Conservation (phyloP, 805 yeast genomes). For the Priceomyces melissophilus region DNA sequence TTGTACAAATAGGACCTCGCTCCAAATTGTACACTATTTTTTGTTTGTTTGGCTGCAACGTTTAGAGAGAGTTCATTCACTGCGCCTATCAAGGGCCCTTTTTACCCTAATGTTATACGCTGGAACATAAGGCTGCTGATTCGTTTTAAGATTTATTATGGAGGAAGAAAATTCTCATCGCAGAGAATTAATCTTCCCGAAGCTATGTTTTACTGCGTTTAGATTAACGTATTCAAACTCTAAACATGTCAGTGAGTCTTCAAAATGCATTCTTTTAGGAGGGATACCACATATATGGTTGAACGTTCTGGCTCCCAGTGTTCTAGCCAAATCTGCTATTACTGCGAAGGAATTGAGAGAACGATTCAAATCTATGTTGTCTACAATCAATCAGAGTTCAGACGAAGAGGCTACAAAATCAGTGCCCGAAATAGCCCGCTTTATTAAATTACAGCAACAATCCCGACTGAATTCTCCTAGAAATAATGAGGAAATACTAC, state of each 20-base stretch:
- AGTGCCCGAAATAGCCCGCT: too few relatives aligned
- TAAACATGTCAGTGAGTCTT: slow-evolving; percentile 42
- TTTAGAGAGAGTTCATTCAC: too few relatives aligned
- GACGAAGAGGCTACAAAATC: slow-evolving; percentile 2
- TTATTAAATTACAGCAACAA: too few relatives aligned
- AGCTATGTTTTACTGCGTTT: slow-evolving; percentile 57
- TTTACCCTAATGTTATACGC: too few relatives aligned
- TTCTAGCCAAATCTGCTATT: slow-evolving; percentile 14
- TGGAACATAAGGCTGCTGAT: too few relatives aligned
- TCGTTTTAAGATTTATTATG: too few relatives aligned
- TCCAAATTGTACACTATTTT: too few relatives aligned
- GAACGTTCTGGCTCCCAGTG: slow-evolving; percentile 27
- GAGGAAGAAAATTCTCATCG: slow-evolving; percentile 2
- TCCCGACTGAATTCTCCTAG: too few relatives aligned
- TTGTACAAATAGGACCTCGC: too few relatives aligned
- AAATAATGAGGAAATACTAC: too few relatives aligned
- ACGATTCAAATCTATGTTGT: slow-evolving; percentile 8
- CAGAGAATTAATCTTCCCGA: slow-evolving; percentile 40
- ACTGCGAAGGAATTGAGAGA: slow-evolving; percentile 11
- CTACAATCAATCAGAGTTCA: slow-evolving; percentile 7
- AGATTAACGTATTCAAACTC: slow-evolving; percentile 54
- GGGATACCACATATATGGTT: slow-evolving; percentile 58
- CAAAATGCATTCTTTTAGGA: slow-evolving; percentile 54
- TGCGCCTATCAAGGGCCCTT: too few relatives aligned
- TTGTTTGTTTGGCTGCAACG: too few relatives aligned